These are phyloP conservation scores for Fusarium newnesense DNA, from an alignment of 2,329 filamentous ascomycete genomes.

Conservation along the genomic window DNA sequence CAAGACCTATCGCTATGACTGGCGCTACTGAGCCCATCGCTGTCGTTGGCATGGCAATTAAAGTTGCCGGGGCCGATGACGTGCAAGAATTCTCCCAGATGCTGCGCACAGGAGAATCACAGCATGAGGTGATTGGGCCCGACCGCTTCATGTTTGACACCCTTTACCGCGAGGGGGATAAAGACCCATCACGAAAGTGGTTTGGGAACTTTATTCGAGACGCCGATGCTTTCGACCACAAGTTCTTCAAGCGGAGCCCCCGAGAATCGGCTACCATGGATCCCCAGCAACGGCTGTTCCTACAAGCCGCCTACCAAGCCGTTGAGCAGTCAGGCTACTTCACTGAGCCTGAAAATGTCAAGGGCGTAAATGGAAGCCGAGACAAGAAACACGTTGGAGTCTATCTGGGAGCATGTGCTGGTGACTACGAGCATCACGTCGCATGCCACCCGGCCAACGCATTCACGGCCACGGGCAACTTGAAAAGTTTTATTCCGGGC, in stretches of 20 bases:
- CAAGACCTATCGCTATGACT: too few relatives aligned
- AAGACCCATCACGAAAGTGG: not conserved
- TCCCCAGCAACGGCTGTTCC: not conserved
- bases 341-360: not conserved
- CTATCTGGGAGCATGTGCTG: not conserved
- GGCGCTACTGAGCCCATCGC: not conserved
- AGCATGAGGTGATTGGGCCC: not conserved
- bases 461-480: not conserved
- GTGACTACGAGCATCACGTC: not conserved
- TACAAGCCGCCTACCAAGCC: not conserved
- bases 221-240: conserved; percentile 48
- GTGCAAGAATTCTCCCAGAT: not conserved
- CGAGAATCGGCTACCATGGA: not conserved
- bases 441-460: not conserved
- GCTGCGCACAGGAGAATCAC: not conserved
- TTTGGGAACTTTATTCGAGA: not conserved
- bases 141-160: not conserved
- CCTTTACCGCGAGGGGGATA: not conserved
- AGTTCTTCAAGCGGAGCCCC: not conserved
- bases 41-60: not conserved
- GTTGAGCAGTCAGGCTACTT: not conserved
- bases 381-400: not conserved
- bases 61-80: not conserved
- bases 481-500: not conserved
- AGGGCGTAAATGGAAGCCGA: not conserved